Conservation (phyloP, 1,284 basidiomycete species). For the Microbotryum intermedium region DNA sequence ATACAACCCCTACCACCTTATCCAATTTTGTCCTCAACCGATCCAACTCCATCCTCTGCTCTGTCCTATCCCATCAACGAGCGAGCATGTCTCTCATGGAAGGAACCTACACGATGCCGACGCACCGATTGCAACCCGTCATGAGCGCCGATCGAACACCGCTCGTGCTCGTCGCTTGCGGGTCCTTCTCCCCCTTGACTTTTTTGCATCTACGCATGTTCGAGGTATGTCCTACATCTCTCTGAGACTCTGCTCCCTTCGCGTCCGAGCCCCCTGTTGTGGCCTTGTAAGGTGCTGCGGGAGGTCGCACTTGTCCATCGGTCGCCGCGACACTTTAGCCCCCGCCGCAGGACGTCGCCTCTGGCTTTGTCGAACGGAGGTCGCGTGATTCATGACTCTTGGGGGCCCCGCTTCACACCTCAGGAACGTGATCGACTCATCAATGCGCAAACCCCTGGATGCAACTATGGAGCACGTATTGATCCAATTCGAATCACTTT, state of each 20-base stretch:
- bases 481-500: neutral
- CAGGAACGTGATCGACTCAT: too few species aligned
- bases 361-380: neutral
- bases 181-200: slow-evolving; percentile 35
- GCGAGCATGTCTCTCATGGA: slow-evolving; percentile 13
- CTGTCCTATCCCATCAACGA: neutral
- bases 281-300: neutral
- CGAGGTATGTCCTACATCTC: slow-evolving; percentile 23
- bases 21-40: too few species aligned
- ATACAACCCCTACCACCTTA: too few species aligned
- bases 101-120: slow-evolving; percentile 23
- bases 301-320: neutral
- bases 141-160: slow-evolving; percentile 31
- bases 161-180: slow-evolving; percentile 37
- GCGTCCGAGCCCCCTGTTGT: neutral
- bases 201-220: slow-evolving; percentile 38
- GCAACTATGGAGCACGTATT: too few species aligned
- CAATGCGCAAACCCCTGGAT: too few species aligned
- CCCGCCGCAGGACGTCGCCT: neutral
- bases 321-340: neutral
- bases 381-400: neutral
- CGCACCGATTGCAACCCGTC: slow-evolving; percentile 14
- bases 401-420: neutral
- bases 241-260: neutral
- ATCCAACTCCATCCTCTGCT: neutral